These are phyloP conservation scores for Aleurites moluccanus DNA, from an alignment of 441 rosid genomes.

Conservation along the genomic window DNA sequence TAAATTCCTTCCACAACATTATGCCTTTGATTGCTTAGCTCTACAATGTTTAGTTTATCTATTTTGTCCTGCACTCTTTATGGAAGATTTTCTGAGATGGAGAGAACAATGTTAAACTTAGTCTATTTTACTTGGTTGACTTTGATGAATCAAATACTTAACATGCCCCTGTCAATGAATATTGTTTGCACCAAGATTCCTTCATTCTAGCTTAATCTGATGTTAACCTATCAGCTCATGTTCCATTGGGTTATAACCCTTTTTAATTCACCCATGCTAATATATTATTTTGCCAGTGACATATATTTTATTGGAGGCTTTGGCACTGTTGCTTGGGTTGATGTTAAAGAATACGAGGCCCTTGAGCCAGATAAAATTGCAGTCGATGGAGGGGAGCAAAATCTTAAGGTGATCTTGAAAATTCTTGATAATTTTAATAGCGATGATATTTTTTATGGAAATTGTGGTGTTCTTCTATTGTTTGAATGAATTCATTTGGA, in stretches of 20 bases:
- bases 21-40: no score
- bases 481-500: not conserved
- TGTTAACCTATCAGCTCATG: not conserved
- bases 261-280: not conserved
- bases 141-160: not conserved
- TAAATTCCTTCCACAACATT: no score
- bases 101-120: not conserved
- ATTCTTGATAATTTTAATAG: not conserved
- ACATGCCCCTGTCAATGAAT: not conserved
- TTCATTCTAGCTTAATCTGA: slow-evolving; percentile 1
- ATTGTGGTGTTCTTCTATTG: slow-evolving; percentile 1
- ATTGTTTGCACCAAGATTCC: not conserved
- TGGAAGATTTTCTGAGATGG: not conserved
- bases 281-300: slow-evolving; percentile 50
- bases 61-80: not conserved
- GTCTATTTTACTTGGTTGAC: not conserved
- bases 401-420: slow-evolving; percentile 63
- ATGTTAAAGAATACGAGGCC: slow-evolving; percentile 81
- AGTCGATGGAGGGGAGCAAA: slow-evolving; percentile 86
- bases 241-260: not conserved
- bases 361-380: slow-evolving; percentile 93
- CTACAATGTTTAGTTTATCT: no score
- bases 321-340: slow-evolving; percentile 99
- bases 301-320: slow-evolving; percentile 98
- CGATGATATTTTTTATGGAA: not conserved